phyloP scores from a whole-genome alignment of 306 rosid species.

The Aeschynomene evenia region DNA sequence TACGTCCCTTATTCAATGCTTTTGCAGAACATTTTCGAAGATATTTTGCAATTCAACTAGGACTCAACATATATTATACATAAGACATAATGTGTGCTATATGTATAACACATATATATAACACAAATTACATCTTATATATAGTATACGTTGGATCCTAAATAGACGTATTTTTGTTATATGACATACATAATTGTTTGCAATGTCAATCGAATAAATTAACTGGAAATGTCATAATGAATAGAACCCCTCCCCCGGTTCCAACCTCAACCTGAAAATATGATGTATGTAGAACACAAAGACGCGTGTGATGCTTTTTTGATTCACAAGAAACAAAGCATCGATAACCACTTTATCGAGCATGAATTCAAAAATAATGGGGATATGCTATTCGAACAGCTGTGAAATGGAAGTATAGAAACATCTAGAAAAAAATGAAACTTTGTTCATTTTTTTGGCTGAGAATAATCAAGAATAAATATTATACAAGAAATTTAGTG shows the following conservation, averaged over 20 bases:
- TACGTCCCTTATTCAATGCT: constrained; percentile 10
- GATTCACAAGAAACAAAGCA: constrained; percentile 25
- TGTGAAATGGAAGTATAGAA: constrained; percentile 13
- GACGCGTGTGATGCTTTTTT: constrained; percentile 1
- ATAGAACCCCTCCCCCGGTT: not conserved
- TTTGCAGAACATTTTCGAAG: not conserved
- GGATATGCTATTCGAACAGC: constrained; percentile 15
- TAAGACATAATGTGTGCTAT: too few species aligned
- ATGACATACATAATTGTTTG: too few species aligned
- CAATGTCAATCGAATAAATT: not conserved
- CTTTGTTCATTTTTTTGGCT: not conserved
- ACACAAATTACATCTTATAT: too few species aligned
- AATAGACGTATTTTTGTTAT: too few species aligned
- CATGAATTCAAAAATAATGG: constrained; percentile 19
- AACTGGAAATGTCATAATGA: not conserved
- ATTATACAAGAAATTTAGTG: not conserved
- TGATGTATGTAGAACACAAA: not conserved
- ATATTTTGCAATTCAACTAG: too few species aligned
- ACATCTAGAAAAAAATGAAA: not conserved
- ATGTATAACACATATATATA: too few species aligned
- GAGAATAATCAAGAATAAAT: constrained; percentile 4
- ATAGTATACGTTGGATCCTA: too few species aligned
- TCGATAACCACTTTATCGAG: not conserved
- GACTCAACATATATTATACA: too few species aligned
- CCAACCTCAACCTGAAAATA: not conserved